Conservation (phyloP, 768 basidiomycete species). For the Termitomyces sp. region DNA sequence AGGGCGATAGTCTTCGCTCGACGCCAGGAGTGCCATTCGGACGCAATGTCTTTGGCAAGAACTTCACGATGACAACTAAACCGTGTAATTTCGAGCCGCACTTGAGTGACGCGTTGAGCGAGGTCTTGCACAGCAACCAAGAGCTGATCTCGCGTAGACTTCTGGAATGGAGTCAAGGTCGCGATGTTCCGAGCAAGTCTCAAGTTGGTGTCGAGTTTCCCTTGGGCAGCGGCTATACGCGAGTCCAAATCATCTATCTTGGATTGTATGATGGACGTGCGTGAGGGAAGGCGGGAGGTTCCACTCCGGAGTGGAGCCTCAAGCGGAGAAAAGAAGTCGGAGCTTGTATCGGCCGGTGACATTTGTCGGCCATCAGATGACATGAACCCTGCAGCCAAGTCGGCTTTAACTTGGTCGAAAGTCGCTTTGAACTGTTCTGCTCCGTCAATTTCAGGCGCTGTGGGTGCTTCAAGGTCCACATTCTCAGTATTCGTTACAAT, state of each 20-base stretch:
- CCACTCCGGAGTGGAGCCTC: slow-evolving; percentile 11
- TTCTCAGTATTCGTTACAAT: slow-evolving; percentile 21
- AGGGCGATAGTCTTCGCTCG: slow-evolving; percentile 66
- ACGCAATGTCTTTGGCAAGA: slow-evolving; percentile 67
- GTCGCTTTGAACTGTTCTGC: slow-evolving; percentile 73
- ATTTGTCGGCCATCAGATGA: slow-evolving; percentile 19
- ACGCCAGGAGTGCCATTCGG: slow-evolving; percentile 63
- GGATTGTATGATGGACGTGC: slow-evolving; percentile 49
- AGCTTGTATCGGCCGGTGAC: background rate
- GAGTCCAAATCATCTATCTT: slow-evolving; percentile 64
- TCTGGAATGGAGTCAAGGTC: slow-evolving; percentile 83
- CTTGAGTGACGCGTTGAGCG: slow-evolving; percentile 57
- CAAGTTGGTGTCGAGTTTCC: slow-evolving; percentile 61
- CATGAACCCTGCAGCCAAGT: slow-evolving; percentile 54
- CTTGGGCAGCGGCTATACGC: slow-evolving; percentile 45
- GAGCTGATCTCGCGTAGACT: slow-evolving; percentile 75
- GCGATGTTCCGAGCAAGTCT: slow-evolving; percentile 77
- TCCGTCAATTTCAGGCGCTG: slow-evolving; percentile 51
- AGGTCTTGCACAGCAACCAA: slow-evolving; percentile 51
- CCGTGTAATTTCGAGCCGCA: slow-evolving; percentile 70
- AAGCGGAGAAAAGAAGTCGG: slow-evolving; percentile 9
- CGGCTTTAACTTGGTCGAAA: slow-evolving; percentile 83
- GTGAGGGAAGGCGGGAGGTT: slow-evolving; percentile 36
- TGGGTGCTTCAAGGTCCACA: slow-evolving; percentile 37
- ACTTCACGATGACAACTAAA: slow-evolving; percentile 73